Evolutionary conservation across 2,329 filamentous ascomycete species (phyloP), one percentile per base, ranked within the genome.

Genomic region (Tolypocladium ophioglossoides): DNA sequence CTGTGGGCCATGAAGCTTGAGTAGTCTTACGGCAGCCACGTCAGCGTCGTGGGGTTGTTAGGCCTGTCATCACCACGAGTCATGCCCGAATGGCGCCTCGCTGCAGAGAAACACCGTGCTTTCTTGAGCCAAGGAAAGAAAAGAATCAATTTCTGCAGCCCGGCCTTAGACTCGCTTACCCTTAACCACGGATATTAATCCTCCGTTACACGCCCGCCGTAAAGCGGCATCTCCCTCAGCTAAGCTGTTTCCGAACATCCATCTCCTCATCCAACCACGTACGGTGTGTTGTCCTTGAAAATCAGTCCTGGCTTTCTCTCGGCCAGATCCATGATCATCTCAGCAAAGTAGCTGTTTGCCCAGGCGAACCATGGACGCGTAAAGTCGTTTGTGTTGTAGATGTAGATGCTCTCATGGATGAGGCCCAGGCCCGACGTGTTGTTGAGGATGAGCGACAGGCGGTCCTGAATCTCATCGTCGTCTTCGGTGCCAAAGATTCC

Each of bases 281-380:
- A 59, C 16, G 56, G 53, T n/a, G 40, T 48, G 14, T 55, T 37
- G 18, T 57, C 50, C 38, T 65, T 62, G 11, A 73, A 55, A 44
- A 95, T 77, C 59, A 95, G 68, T 68, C 91, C 79, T 3, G 91
- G 91, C 70, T 92, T 94, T 66, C 90, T 74, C 67, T 85, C 83
- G 1, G 89, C 91, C 47, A 96, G 67, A 72, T 95, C 87, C 46
- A 96, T 72, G 11, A 74, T 59, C 62, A 74, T 62, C 62, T 74
- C 72, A 1, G 72, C 72, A 62, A 74, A 70, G 57, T 72, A 62
- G 22, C 72, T 72, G 44, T 74, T 74, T 2, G 70, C 72, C 72
- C 71, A 73, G 0, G 71, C 72, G 51, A 73, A 74, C 75, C 75
- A 78, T 24, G 71, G 66, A n/a, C 75, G 61, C 24, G 73, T 73